These are phyloP conservation scores for Vararia minispora DNA, from an alignment of 768 basidiomycete species.

Conservation along the genomic window DNA sequence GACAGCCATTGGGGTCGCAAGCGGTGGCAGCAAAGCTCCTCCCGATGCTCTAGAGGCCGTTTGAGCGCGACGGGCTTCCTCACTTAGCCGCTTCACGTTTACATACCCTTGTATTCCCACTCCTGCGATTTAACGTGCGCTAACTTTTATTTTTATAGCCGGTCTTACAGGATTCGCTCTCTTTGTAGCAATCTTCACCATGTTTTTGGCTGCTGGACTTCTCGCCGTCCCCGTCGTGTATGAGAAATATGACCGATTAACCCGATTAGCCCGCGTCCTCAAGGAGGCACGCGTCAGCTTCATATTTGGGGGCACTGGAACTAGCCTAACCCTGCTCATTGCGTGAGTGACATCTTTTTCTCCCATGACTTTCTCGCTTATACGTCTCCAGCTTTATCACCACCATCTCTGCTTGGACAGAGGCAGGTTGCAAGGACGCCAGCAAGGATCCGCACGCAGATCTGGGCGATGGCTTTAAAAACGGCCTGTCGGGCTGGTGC, in stretches of 20 bases:
- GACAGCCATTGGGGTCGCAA: too few species aligned
- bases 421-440: constrained; percentile 82
- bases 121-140: background rate
- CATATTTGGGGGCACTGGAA: constrained; percentile 68
- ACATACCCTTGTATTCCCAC: background rate
- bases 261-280: constrained; percentile 67
- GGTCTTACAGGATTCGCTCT: constrained; percentile 81
- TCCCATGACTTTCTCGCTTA: constrained; percentile 11
- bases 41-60: too few species aligned
- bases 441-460: constrained; percentile 70
- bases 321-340: constrained; percentile 56
- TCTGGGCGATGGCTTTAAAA: constrained; percentile 54
- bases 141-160: constrained; percentile 34
- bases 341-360: constrained; percentile 39
- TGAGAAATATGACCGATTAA: constrained; percentile 78
- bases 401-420: constrained; percentile 79
- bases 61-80: too few species aligned
- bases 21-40: too few species aligned
- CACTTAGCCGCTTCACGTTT: background rate
- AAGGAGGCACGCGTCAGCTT: constrained; percentile 76
- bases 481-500: constrained; percentile 73
- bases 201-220: constrained; percentile 66
- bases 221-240: constrained; percentile 69
- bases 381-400: constrained; percentile 44
- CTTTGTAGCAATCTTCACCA: constrained; percentile 63